These are phyloP conservation scores for Fraxinus nigra DNA, from an alignment of 305 asterid genomes.

Conservation along the genomic window DNA sequence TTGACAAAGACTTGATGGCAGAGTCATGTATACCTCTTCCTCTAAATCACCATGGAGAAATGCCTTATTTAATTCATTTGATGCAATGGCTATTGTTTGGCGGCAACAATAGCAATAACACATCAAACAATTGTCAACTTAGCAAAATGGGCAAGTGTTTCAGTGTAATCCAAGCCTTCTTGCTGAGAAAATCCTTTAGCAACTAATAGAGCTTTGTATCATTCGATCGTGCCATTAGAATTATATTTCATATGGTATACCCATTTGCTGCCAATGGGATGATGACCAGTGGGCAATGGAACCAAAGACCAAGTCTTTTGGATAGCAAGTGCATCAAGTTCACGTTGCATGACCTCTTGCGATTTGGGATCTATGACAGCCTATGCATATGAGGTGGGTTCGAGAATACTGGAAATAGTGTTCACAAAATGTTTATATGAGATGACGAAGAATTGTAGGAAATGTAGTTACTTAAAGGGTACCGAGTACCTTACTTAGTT, in stretches of 20 bases:
- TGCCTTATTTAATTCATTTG: background rate
- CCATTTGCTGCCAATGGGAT: background rate
- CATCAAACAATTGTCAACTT: background rate
- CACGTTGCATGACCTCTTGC: background rate
- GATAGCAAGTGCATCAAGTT: background rate
- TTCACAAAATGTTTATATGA: background rate
- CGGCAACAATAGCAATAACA: background rate
- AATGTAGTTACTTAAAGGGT: constrained; percentile 3
- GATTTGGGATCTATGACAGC: background rate
- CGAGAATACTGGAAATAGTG: background rate
- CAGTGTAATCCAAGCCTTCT: background rate
- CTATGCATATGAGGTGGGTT: background rate
- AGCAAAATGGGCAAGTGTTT: background rate
- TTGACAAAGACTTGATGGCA: background rate
- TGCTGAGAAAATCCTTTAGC: background rate
- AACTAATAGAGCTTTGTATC: background rate
- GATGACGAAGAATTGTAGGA: background rate
- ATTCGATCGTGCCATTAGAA: background rate
- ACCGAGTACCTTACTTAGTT: constrained; percentile 4
- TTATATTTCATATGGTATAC: background rate
- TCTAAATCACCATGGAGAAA: background rate
- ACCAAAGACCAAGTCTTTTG: background rate
- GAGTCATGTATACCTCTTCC: background rate
- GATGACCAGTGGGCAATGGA: background rate
- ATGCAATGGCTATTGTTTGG: background rate